A percentile compares a stretch with the other conserved stretches of the same genome.
phyloP scores from a whole-genome alignment of 2,329 filamentous ascomycete species.

The Scedosporium minutisporum region DNA sequence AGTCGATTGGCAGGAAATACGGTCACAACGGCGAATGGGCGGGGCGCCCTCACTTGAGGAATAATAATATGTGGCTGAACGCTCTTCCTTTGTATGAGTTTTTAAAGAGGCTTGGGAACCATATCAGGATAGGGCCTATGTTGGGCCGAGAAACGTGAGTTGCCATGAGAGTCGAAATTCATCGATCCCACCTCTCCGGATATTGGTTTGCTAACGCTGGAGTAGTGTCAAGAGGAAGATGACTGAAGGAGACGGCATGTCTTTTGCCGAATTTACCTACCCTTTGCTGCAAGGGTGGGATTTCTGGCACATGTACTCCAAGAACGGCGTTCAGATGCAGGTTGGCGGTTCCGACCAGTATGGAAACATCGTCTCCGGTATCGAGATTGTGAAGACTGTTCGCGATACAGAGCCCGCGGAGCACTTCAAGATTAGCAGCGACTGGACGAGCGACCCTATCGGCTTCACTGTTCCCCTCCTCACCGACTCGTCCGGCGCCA shows the following conservation, averaged over 20 bases:
- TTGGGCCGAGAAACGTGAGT: slow-evolving; percentile 77
- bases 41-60: slow-evolving; percentile 59
- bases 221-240: slow-evolving; percentile 68
- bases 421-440: slow-evolving; percentile 25
- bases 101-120: slow-evolving; percentile 60
- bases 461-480: slow-evolving; percentile 88
- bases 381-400: slow-evolving; percentile 73
- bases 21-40: slow-evolving; percentile 54
- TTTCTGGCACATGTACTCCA: slow-evolving; percentile 77
- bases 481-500: slow-evolving; percentile 74
- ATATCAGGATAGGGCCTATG: slow-evolving; percentile 76
- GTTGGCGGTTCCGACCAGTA: slow-evolving; percentile 94
- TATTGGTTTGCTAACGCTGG: slow-evolving; percentile 11
- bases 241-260: slow-evolving; percentile 83
- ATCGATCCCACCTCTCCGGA: neutral
- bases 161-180: neutral
- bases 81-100: slow-evolving; percentile 64
- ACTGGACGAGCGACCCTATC: slow-evolving; percentile 49
- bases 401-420: slow-evolving; percentile 46
- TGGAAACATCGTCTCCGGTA: slow-evolving; percentile 87
- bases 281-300: slow-evolving; percentile 93
- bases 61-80: slow-evolving; percentile 81
- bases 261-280: slow-evolving; percentile 86
- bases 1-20: slow-evolving; percentile 53
- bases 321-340: slow-evolving; percentile 65